Evolutionary conservation across 75 land plant species (phyloP), one percentile per base, ranked within the genome.

Genomic region (Gnetum montanum): DNA sequence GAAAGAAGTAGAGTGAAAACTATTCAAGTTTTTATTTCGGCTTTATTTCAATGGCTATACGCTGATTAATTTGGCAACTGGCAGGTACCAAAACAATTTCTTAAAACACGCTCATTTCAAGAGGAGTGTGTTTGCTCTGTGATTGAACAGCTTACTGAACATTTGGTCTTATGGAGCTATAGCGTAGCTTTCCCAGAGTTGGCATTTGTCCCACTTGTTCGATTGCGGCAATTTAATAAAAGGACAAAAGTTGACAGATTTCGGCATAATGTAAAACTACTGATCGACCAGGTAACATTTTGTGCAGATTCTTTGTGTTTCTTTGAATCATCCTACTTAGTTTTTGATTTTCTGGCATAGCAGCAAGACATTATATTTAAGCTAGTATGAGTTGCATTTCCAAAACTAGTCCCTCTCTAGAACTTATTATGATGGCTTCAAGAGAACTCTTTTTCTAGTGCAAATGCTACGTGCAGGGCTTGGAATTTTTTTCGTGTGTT

Each of bases 161-260:
- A 95, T 74, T 62, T 95, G 36, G 68, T 78, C 34, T 96, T 88
- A 46, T 85, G 91, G 87, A 90, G 96, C 64, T 86, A 81, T 55
- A 73, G 86, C 49, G 73, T 95, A 58, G 82, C 92, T n/a, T 95
- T 95, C 60, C 85, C 86, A 33, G 96, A 95, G 74, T 64, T 90
- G 34, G 85, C 92, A 24, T 76, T 86, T 68, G 69, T 95, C 54
- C 92, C 97, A 22, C 58, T 74, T 50, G 76, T 70, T 22, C 66
- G 81, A 23, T 49, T 95, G 50, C 77, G 96, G 7, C 74, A 61
- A 34, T 83, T 94, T 62, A 70, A 79, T 54, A 95, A 95, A 66
- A 43, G 71, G 15, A 81, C 85, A 16, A 95, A 80, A 52, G 77
- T 80, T 59, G 97, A 90, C 31, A 76, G 92, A 54, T 95, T 95